Conservation (phyloP, 768 basidiomycete genomes). For the Boletus fagicola region DNA sequence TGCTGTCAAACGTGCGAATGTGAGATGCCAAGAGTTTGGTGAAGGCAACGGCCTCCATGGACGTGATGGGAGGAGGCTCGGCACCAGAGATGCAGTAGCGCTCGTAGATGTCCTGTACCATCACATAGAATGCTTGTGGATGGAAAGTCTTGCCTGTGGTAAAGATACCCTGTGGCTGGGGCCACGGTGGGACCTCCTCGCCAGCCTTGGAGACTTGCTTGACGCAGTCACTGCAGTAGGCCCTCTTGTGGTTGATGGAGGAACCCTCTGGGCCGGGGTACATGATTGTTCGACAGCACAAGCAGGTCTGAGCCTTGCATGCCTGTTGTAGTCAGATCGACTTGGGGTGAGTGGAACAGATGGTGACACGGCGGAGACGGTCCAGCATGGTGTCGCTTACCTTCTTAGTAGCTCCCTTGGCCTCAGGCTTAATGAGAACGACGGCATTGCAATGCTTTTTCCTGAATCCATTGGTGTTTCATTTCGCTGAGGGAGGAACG, state of each 20-base stretch:
- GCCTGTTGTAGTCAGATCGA: not conserved
- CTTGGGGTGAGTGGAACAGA: too few species aligned
- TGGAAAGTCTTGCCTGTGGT: not conserved
- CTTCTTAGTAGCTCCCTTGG: not conserved
- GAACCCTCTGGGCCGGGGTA: not conserved
- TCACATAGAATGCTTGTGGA: not conserved
- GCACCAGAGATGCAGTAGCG: too few species aligned
- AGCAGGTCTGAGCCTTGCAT: not conserved
- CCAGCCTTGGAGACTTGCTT: too few species aligned
- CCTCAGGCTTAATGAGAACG: not conserved
- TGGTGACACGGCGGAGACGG: too few species aligned
- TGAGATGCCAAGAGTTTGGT: not conserved
- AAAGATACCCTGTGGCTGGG: too few species aligned
- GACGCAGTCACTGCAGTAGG: too few species aligned
- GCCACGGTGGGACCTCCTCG: too few species aligned
- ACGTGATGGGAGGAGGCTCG: not conserved
- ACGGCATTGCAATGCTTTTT: not conserved
- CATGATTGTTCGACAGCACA: conserved; percentile 2
- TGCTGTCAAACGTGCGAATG: not conserved
- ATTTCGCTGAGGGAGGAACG: not conserved
- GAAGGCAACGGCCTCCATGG: not conserved
- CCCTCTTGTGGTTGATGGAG: not conserved
- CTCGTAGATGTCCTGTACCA: not conserved
- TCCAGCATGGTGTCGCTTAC: not conserved
- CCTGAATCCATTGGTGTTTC: not conserved